A percentile compares a stretch with the other conserved stretches of the same genome.
Evolutionary conservation across 371 early-diverging fungal genomes (phyloP).

Genomic region (Zychaea mexicana): DNA sequence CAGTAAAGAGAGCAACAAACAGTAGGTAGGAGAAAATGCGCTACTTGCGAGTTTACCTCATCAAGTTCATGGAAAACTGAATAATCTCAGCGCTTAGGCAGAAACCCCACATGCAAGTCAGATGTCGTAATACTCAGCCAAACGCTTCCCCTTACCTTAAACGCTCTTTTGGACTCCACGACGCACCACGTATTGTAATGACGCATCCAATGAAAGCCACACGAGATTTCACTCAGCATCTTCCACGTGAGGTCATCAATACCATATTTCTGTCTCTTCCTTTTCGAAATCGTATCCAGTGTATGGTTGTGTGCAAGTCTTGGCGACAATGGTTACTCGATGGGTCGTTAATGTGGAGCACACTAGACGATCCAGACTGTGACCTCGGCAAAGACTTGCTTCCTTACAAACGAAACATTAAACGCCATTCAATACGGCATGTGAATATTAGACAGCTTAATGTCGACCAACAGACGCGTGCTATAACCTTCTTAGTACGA

Average conservation of each 20-base stretch:
- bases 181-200: not conserved
- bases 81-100: no score
- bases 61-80: no score
- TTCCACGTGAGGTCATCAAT: not conserved
- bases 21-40: no score
- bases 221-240: not conserved
- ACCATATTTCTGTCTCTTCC: not conserved
- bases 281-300: not conserved
- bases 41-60: no score
- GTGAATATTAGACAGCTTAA: not conserved
- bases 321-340: not conserved
- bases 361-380: not conserved
- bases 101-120: no score
- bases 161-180: not conserved
- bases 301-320: not conserved
- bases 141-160: no score
- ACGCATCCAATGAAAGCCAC: not conserved
- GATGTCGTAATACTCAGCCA: no score
- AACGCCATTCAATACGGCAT: not conserved
- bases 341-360: not conserved
- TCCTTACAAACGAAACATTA: not conserved
- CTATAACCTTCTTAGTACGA: not conserved
- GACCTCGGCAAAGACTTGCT: not conserved
- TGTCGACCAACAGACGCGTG: not conserved
- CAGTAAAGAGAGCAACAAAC: no score